These are phyloP conservation scores for Erysimum cheiranthoides DNA, from an alignment of 345 rosid species.

Conservation along the genomic window DNA sequence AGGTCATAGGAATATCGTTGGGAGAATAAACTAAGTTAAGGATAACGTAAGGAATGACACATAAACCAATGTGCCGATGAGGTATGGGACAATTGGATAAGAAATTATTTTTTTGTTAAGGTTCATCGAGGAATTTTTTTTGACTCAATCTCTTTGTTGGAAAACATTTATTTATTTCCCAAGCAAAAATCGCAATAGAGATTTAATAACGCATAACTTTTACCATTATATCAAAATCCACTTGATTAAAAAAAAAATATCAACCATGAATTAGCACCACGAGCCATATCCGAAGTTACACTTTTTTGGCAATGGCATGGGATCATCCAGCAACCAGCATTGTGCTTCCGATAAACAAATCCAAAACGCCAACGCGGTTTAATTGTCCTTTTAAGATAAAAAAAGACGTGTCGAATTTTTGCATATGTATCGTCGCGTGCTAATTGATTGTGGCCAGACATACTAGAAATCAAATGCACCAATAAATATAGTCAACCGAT, in stretches of 20 bases:
- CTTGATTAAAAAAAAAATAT: neutral
- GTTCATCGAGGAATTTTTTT: no score
- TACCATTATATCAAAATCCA: neutral
- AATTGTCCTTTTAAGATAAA: neutral
- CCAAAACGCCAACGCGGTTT: neutral
- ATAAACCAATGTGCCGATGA: neutral
- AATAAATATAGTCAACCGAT: neutral
- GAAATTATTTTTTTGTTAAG: no score
- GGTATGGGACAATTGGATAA: no score
- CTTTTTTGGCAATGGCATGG: no score
- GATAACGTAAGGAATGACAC: neutral
- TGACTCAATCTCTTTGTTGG: neutral
- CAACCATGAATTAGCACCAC: neutral
- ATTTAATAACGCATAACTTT: neutral
- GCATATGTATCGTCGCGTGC: neutral
- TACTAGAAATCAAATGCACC: neutral
- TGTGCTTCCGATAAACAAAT: neutral
- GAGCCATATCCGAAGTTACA: neutral
- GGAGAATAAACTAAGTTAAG: neutral
- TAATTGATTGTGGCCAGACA: neutral
- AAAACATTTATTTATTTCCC: neutral
- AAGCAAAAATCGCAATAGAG: neutral
- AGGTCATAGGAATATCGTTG: neutral
- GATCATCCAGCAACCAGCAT: neutral
- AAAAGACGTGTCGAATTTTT: neutral